Percentiles rank a stretch among this genome's conserved stretches.
Conservation (phyloP, 1,284 basidiomycete species). For the Rhodotorula sp. region DNA sequence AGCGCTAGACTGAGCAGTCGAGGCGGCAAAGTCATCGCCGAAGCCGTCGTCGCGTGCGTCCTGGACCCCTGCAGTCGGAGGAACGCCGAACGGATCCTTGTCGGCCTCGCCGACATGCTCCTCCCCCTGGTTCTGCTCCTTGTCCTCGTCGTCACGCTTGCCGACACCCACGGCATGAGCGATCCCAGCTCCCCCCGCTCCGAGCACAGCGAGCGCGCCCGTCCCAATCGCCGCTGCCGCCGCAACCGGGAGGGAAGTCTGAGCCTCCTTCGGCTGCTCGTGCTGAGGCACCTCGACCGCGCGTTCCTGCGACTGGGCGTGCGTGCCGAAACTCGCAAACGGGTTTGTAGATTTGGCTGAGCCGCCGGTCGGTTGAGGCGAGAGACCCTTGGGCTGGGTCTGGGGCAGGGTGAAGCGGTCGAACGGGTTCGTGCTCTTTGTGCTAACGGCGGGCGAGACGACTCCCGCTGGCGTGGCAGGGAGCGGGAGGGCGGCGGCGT, state of each 20-base stretch:
- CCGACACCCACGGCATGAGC: constrained; percentile 12
- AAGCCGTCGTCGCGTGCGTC: constrained; percentile 44
- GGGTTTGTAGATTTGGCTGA: constrained; percentile 11
- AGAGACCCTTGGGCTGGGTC: background rate
- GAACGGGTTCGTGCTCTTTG: constrained; percentile 90
- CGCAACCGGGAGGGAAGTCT: constrained; percentile 29
- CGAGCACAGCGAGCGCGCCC: constrained; percentile 46
- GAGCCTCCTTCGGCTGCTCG: background rate
- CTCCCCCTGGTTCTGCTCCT: constrained; percentile 19
- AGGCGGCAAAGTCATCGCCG: constrained; percentile 41
- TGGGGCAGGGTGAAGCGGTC: constrained; percentile 61
- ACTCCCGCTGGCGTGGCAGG: constrained; percentile 61
- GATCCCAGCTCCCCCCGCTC: constrained; percentile 43
- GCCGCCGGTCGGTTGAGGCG: constrained; percentile 32
- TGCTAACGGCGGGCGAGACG: constrained; percentile 51
- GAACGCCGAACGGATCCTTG: constrained; percentile 31
- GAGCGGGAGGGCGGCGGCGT: constrained; percentile 62
- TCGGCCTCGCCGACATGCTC: constrained; percentile 4
- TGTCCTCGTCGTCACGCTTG: constrained; percentile 1
- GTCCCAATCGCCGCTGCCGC: constrained; percentile 46
- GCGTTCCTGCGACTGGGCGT: background rate
- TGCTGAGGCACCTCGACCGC: background rate
- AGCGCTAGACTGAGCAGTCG: background rate
- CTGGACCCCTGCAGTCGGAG: constrained; percentile 43
- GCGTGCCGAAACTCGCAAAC: constrained; percentile 11